phyloP scores from a whole-genome alignment of 2,329 filamentous ascomycete species.

The Trichoderma cornu-damae region DNA sequence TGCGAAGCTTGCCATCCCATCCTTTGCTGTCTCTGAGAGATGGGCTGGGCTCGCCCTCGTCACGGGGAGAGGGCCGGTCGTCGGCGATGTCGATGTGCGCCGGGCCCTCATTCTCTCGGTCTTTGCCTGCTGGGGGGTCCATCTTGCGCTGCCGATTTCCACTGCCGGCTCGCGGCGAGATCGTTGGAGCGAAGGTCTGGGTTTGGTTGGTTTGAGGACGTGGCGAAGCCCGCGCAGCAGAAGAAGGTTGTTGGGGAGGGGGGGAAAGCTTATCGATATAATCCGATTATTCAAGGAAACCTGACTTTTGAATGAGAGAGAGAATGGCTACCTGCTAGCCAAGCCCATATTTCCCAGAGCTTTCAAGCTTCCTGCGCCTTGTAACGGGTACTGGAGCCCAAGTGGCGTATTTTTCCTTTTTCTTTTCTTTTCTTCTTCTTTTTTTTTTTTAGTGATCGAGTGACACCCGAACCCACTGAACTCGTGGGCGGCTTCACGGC shows the following conservation, averaged over 20 bases:
- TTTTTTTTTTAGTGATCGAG: conserved; percentile 12
- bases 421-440: conserved; percentile 8
- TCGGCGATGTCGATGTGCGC: conserved; percentile 48
- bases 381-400: neutral
- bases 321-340: neutral
- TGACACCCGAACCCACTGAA: conserved; percentile 5
- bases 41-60: conserved; percentile 42
- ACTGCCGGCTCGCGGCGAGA: neutral
- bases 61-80: conserved; percentile 36
- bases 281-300: too few relatives aligned
- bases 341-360: neutral
- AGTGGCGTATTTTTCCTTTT: conserved; percentile 11
- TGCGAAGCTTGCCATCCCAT: conserved; percentile 78
- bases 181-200: neutral
- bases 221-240: neutral
- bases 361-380: neutral
- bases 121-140: conserved; percentile 38
- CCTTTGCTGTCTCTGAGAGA: conserved; percentile 58
- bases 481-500: neutral
- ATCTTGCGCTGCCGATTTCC: conserved; percentile 31
- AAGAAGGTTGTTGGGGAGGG: neutral
- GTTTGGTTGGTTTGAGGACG: neutral
- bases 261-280: neutral
- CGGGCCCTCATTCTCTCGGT: conserved; percentile 35
- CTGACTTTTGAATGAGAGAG: neutral